Evolutionary conservation across 176 grass and related monocot species (phyloP).

Genomic region (Juncus inflexus): DNA sequence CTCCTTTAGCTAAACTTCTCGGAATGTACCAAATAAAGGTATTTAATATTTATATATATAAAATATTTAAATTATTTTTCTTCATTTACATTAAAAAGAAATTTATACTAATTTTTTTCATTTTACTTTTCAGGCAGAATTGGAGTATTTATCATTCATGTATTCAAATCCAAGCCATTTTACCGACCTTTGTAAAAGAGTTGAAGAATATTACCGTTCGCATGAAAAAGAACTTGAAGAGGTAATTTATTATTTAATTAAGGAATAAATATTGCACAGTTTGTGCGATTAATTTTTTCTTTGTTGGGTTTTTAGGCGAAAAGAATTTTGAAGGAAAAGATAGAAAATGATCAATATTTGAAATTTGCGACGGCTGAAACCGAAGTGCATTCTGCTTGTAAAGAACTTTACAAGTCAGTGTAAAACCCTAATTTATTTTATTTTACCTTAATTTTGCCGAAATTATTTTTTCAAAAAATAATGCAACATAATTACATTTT

Average conservation of each 20-base stretch:
- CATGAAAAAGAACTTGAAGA: conserved; percentile 91
- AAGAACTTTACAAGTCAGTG: conserved; percentile 89
- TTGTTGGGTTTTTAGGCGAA: conserved; percentile 62
- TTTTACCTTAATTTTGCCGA: not conserved
- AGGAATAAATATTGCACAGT: not conserved
- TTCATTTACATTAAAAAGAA: not conserved
- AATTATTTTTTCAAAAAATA: not conserved
- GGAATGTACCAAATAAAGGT: conserved; percentile 99
- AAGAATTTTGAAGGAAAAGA: conserved; percentile 71
- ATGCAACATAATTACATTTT: not conserved
- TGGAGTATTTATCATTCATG: conserved; percentile 97
- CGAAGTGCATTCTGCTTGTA: conserved; percentile 75
- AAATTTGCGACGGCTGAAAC: conserved; percentile 78
- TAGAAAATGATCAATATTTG: conserved; percentile 83
- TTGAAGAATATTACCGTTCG: conserved; percentile 61
- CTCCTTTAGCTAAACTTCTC: conserved; percentile 93
- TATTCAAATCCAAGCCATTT: conserved; percentile 73
- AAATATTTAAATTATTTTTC: not conserved
- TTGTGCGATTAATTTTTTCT: conserved; percentile 18
- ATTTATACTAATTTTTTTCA: not conserved
- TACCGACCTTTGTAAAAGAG: conserved; percentile 73
- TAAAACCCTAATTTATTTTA: conserved; percentile 1
- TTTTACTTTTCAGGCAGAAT: conserved; percentile 65
- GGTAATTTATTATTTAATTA: conserved; percentile 28
- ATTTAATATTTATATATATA: conserved; percentile 10